Percentiles rank a stretch among this genome's conserved stretches.
Conservation (phyloP, 2,329 filamentous ascomycete genomes). For the Fusarium ramigenum region DNA sequence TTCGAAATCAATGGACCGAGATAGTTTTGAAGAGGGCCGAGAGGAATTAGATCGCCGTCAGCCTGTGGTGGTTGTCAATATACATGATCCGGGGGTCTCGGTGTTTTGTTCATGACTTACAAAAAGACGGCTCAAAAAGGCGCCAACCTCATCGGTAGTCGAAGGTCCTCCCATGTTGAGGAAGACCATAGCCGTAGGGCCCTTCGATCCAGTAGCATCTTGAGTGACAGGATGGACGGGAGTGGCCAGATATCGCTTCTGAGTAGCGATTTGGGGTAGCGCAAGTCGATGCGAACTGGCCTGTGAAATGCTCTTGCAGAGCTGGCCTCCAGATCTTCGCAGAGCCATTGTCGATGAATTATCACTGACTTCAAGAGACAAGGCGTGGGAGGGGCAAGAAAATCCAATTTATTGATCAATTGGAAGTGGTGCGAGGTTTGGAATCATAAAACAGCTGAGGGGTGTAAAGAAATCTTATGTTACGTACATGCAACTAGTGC, state of each 20-base stretch:
- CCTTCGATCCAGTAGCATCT: constrained; percentile 73
- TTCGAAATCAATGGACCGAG: constrained; percentile 87
- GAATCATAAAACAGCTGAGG: constrained; percentile 33
- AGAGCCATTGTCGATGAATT: constrained; percentile 44
- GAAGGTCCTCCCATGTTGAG: constrained; percentile 98
- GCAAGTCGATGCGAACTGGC: constrained; percentile 41
- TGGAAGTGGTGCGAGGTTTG: constrained; percentile 24
- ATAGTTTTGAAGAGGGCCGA: constrained; percentile 90
- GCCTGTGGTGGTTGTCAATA: constrained; percentile 63
- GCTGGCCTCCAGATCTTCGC: constrained; percentile 44
- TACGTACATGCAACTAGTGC: constrained; percentile 20
- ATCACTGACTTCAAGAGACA: neutral
- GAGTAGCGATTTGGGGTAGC: constrained; percentile 44
- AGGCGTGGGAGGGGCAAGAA: neutral
- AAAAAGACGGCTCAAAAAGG: constrained; percentile 91
- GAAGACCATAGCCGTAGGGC: constrained; percentile 97
- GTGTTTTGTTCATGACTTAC: constrained; percentile 61
- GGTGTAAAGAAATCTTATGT: constrained; percentile 32
- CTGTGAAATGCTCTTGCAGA: constrained; percentile 43
- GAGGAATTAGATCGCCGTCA: constrained; percentile 93
- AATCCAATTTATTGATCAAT: constrained; percentile 11
- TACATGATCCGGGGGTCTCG: neutral
- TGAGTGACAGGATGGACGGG: constrained; percentile 81
- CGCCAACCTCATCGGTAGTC: constrained; percentile 85
- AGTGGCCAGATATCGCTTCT: constrained; percentile 50